These are phyloP conservation scores for Amanita fuliginea DNA, from an alignment of 768 basidiomycete genomes.

Conservation along the genomic window DNA sequence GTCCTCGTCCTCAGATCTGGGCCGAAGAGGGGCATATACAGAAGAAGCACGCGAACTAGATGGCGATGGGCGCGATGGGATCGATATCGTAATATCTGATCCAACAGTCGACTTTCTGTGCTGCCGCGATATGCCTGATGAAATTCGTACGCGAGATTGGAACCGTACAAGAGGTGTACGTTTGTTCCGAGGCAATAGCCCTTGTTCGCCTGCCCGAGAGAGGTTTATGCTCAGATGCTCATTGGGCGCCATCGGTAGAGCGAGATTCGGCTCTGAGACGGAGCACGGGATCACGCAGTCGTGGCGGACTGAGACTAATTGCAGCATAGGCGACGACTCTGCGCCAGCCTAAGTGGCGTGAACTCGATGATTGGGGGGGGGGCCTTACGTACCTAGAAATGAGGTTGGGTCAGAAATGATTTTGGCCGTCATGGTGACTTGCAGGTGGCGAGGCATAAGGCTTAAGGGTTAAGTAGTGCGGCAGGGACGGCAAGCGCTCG, in stretches of 20 bases:
- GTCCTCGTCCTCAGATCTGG: conserved; percentile 34
- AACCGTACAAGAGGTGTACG: conserved; percentile 41
- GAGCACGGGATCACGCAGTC: neutral
- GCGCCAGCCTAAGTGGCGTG: neutral
- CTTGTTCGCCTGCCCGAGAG: neutral
- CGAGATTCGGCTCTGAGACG: conserved; percentile 1
- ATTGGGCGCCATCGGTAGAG: neutral
- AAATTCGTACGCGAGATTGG: conserved; percentile 67
- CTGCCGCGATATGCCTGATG: conserved; percentile 50
- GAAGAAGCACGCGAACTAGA: conserved; percentile 69
- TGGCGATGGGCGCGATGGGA: conserved; percentile 26
- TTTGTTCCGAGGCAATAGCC: neutral
- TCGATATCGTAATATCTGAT: neutral
- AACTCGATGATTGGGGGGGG: neutral
- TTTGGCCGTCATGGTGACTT: no score
- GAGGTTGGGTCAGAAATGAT: no score
- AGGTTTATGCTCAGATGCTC: neutral
- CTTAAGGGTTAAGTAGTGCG: neutral
- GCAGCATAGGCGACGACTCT: neutral
- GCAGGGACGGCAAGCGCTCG: neutral
- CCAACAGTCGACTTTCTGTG: conserved; percentile 12
- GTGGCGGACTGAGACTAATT: neutral
- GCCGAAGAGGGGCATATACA: conserved; percentile 70
- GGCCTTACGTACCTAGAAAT: neutral
- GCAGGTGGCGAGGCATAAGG: neutral